A percentile compares a stretch with the other conserved stretches of the same genome.
phyloP scores from a whole-genome alignment of 192 early-diverging fungal genomes.

The Gorgonomyces haynaldii region DNA sequence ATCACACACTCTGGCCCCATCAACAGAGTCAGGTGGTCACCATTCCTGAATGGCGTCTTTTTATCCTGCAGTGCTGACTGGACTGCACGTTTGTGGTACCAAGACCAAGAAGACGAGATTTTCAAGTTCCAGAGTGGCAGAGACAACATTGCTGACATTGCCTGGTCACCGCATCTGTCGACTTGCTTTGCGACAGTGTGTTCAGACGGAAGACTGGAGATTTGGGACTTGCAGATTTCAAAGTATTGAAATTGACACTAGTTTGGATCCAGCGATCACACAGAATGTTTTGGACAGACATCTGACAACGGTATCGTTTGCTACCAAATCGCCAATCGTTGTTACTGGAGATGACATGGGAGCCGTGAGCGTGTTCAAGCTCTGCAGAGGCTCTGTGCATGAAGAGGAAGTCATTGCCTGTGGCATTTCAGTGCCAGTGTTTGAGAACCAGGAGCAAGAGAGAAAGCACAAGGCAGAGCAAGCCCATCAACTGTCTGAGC shows the following conservation, averaged over 20 bases:
- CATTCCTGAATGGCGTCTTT: conserved; percentile 33
- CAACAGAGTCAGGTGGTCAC: conserved; percentile 44
- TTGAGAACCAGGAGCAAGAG: too few species aligned
- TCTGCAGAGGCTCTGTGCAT: conserved; percentile 7
- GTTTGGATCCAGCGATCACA: conserved; percentile 43
- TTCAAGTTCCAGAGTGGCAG: conserved; percentile 49
- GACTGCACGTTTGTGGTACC: conserved; percentile 44
- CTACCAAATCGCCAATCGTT: conserved; percentile 30
- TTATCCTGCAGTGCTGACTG: conserved; percentile 43
- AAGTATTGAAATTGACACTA: conserved; percentile 30
- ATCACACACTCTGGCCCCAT: conserved; percentile 44
- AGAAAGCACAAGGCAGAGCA: too few species aligned
- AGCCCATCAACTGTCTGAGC: too few species aligned
- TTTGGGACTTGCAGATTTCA: conserved; percentile 47
- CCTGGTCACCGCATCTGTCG: conserved; percentile 37
- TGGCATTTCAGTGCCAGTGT: too few species aligned
- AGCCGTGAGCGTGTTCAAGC: conserved; percentile 43
- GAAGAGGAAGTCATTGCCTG: neutral
- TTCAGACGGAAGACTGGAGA: conserved; percentile 44
- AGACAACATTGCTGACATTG: conserved; percentile 42
- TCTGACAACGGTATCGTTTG: conserved; percentile 40
- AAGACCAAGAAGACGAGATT: conserved; percentile 33
- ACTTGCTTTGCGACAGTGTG: conserved; percentile 47
- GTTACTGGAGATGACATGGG: conserved; percentile 51
- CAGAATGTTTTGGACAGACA: conserved; percentile 47